phyloP scores from a whole-genome alignment of 106 monocot genomes.

The Dioscorea dumetorum region DNA sequence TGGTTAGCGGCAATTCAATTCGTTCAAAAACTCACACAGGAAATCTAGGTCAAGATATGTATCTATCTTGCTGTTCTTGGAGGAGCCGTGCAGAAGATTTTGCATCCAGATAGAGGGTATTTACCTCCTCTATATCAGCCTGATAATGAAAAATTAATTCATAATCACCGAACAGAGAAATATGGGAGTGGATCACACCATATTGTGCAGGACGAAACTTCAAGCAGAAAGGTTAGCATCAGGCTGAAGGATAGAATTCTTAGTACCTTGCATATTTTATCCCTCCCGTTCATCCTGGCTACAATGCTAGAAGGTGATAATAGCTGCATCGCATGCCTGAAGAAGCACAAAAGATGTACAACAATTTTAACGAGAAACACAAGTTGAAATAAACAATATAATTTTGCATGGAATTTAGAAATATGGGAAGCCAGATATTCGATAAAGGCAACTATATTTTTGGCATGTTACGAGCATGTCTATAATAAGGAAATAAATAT shows the following conservation, averaged over 20 bases:
- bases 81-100: constrained; percentile 82
- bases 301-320: constrained; percentile 81
- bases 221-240: background rate
- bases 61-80: constrained; percentile 90
- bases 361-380: background rate
- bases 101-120: constrained; percentile 69
- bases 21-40: background rate
- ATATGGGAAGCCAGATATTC: no score
- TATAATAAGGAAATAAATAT: no score
- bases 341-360: background rate
- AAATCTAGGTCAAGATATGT: constrained; percentile 33
- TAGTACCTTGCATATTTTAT: constrained; percentile 90
- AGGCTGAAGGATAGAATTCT: background rate
- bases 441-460: no score
- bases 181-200: background rate
- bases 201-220: background rate
- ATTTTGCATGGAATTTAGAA: no score
- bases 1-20: background rate
- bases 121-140: constrained; percentile 87
- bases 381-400: no score
- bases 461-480: no score
- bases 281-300: constrained; percentile 75
- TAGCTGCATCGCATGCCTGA: constrained; percentile 88
- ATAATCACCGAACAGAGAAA: background rate
- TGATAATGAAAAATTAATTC: constrained; percentile 8